A percentile compares a stretch with the other conserved stretches of the same genome.
Conservation (phyloP, 371 early-diverging fungal genomes). For the Zancudomyces culisetae region DNA sequence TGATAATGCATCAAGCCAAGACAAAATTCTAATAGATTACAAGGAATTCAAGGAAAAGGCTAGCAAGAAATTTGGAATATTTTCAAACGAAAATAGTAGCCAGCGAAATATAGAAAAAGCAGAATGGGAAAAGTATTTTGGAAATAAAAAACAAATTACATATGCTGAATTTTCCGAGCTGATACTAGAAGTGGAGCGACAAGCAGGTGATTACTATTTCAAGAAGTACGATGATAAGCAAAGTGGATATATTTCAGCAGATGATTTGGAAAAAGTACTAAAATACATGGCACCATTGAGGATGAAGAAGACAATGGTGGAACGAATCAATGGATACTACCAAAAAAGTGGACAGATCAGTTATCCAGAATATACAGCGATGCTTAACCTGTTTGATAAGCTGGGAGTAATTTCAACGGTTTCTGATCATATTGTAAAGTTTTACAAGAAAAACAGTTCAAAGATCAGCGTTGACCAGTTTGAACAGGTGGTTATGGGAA, state of each 20-base stretch:
- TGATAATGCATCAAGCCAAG: background rate
- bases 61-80: background rate
- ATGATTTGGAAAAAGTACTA: background rate
- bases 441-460: background rate
- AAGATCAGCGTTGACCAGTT: background rate
- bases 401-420: constrained; percentile 1
- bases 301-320: background rate
- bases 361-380: constrained; percentile 2
- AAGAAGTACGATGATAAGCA: background rate
- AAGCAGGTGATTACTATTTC: background rate
- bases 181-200: background rate
- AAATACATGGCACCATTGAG: background rate
- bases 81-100: too few species aligned
- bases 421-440: background rate
- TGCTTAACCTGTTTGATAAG: background rate
- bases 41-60: background rate
- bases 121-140: background rate
- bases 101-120: background rate
- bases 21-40: background rate
- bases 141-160: background rate
- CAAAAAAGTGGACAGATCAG: background rate
- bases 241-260: background rate
- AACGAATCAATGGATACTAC: background rate
- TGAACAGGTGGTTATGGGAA: background rate
- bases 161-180: constrained; percentile 4